phyloP scores from a whole-genome alignment of 257 asterid species.

The Nicotiana tabacum region DNA sequence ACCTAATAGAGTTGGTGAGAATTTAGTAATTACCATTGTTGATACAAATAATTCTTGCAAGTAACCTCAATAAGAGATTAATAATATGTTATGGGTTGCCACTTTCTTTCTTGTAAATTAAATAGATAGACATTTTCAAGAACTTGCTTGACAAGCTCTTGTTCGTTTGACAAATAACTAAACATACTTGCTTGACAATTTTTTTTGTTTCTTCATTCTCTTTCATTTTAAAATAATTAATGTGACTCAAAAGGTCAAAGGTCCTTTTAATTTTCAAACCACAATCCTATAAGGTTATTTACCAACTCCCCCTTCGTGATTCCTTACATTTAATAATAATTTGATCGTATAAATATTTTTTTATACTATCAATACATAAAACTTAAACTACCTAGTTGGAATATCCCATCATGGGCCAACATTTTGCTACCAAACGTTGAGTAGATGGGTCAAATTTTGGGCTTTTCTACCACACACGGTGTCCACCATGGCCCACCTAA shows the following conservation, averaged over 20 bases:
- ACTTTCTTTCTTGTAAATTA: background rate
- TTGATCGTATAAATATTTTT: no score
- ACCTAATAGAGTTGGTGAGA: no score
- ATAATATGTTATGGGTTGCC: background rate
- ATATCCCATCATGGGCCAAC: background rate
- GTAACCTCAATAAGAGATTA: background rate
- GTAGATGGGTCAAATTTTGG: conserved; percentile 6
- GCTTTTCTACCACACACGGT: background rate
- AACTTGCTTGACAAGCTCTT: background rate
- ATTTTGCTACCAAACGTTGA: background rate
- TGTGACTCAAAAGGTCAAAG: background rate
- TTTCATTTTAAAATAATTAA: background rate
- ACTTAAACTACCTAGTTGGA: background rate
- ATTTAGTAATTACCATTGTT: no score
- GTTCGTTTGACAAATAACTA: background rate
- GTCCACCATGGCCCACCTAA: background rate
- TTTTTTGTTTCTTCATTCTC: background rate
- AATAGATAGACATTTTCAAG: background rate
- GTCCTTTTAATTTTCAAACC: background rate
- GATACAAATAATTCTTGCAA: no score
- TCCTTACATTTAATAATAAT: no score
- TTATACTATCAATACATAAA: no score
- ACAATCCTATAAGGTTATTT: background rate
- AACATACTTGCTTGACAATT: background rate
- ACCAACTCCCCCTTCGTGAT: background rate